phyloP scores from a whole-genome alignment of 495 filamentous ascomycete species.

The Xylaria nigripes region DNA sequence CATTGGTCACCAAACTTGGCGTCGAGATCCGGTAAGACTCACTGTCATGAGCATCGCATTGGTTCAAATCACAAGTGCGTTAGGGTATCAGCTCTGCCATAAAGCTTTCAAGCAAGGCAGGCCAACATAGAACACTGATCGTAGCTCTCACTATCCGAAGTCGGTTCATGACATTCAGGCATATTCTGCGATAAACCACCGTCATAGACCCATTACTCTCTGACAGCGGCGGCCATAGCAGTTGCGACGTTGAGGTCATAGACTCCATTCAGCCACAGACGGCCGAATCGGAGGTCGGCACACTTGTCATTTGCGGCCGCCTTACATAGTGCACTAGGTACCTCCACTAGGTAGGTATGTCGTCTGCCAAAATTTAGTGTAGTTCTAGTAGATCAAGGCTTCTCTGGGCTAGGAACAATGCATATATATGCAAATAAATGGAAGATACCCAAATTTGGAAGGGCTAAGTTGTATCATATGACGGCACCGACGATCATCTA shows the following conservation, averaged over 20 bases:
- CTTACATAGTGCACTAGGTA: too few species aligned
- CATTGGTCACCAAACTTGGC: slow-evolving; percentile 58
- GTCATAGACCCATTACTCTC: too few species aligned
- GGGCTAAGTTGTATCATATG: too few species aligned
- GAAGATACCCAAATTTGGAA: neutral
- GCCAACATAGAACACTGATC: neutral
- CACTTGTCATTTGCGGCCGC: neutral
- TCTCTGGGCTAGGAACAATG: neutral
- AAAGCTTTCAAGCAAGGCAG: neutral
- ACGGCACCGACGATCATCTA: too few species aligned
- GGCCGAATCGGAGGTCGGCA: neutral
- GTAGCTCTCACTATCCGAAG: too few species aligned
- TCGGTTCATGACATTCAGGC: too few species aligned
- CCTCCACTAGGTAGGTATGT: too few species aligned
- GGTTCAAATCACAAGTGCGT: neutral
- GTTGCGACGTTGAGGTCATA: too few species aligned
- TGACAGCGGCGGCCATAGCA: too few species aligned
- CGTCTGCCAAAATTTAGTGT: too few species aligned
- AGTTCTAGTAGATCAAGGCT: neutral
- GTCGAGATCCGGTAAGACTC: slow-evolving; percentile 64
- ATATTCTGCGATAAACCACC: too few species aligned
- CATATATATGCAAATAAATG: neutral
- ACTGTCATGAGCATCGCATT: neutral
- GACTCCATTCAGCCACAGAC: too few species aligned
- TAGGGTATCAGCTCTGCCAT: neutral